These are phyloP conservation scores for Oxyria digyna DNA, from an alignment of 148 eudicot species.

Conservation along the genomic window DNA sequence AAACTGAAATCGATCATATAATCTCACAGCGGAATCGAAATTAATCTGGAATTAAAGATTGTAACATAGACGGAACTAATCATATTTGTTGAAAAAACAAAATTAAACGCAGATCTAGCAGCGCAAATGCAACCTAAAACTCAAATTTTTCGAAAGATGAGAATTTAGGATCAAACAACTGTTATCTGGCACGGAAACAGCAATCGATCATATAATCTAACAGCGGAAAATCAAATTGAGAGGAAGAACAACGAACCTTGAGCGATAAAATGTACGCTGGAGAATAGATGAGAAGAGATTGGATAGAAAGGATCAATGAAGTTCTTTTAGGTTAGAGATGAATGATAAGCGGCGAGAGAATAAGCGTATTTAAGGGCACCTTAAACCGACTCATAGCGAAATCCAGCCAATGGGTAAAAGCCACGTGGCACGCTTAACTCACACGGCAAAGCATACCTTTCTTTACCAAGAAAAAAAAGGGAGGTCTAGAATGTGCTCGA, in stretches of 20 bases:
- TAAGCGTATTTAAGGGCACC: neutral
- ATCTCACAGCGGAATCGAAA: too few relatives aligned
- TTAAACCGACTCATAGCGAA: neutral
- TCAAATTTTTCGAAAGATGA: neutral
- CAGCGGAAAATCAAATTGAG: neutral
- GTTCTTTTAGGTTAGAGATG: neutral
- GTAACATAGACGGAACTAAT: too few relatives aligned
- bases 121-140: neutral
- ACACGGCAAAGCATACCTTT: slow-evolving; percentile 1
- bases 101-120: neutral
- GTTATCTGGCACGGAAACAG: neutral
- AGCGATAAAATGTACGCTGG: neutral
- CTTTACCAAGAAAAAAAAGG: neutral
- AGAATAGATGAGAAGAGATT: neutral
- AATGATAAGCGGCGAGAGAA: neutral
- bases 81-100: too few relatives aligned
- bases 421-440: neutral
- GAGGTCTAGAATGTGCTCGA: neutral
- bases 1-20: too few relatives aligned
- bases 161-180: neutral
- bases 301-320: neutral
- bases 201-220: neutral
- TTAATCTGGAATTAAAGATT: too few relatives aligned
- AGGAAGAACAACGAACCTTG: neutral
- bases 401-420: neutral